Evolutionary conservation across 2,329 filamentous ascomycete genomes (phyloP).

Genomic region (Pyrenochaeta sp.): DNA sequence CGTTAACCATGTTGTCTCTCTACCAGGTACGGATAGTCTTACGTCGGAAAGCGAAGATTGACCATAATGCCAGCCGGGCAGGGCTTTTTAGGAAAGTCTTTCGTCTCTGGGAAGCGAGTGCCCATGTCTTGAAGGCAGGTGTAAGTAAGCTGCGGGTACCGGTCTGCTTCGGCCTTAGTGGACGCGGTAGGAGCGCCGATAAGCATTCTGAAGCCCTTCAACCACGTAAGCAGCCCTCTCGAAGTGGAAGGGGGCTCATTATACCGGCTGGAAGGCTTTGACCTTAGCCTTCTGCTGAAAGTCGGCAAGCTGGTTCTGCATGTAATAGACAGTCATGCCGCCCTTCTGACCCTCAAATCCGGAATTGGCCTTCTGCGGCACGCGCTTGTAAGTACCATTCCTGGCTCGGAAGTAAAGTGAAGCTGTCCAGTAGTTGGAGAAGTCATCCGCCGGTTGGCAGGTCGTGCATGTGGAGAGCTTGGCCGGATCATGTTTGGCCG

Average conservation of each 20-base stretch:
- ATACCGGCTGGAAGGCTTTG: constrained; percentile 52
- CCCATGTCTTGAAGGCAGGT: constrained; percentile 54
- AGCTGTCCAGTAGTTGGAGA: constrained; percentile 40
- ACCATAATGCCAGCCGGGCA: constrained; percentile 56
- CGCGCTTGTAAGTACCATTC: constrained; percentile 38
- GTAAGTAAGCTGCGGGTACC: constrained; percentile 56
- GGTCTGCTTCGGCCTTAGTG: constrained; percentile 44
- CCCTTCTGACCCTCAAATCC: constrained; percentile 39
- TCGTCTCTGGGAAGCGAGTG: constrained; percentile 52
- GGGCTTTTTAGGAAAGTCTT: constrained; percentile 50
- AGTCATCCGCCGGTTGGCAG: constrained; percentile 29
- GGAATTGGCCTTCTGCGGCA: constrained; percentile 32
- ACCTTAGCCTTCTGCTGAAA: constrained; percentile 46
- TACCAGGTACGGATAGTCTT: background rate
- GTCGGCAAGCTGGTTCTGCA: constrained; percentile 39
- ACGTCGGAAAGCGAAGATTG: constrained; percentile 51
- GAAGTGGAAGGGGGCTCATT: background rate
- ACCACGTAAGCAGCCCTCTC: background rate
- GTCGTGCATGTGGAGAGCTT: constrained; percentile 37
- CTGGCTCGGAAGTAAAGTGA: constrained; percentile 32
- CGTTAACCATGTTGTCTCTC: background rate
- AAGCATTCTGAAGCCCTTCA: constrained; percentile 37
- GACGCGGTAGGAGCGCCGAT: constrained; percentile 33
- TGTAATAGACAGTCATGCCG: constrained; percentile 42
- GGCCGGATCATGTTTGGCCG: constrained; percentile 27